A percentile compares a stretch with the other conserved stretches of the same genome.
Conservation (phyloP, 148 eudicot species). For the Amaranthus palmeri region DNA sequence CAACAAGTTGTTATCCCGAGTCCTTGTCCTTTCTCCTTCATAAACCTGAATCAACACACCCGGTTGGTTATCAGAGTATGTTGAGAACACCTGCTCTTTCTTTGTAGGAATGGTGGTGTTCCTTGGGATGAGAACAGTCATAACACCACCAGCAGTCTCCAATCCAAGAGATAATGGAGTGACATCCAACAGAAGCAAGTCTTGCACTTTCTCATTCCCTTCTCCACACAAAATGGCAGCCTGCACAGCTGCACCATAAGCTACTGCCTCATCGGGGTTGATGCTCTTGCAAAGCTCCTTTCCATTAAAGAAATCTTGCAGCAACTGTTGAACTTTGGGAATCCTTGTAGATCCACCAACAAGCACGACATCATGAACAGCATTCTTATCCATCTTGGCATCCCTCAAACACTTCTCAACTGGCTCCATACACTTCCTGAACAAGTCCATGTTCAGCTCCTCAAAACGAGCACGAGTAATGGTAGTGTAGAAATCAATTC, state of each 20-base stretch:
- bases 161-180: slow-evolving; percentile 47
- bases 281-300: slow-evolving; percentile 57
- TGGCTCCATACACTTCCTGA: slow-evolving; percentile 66
- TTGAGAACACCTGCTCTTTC: slow-evolving; percentile 54
- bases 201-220: slow-evolving; percentile 54
- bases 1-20: slow-evolving; percentile 43
- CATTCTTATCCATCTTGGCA: slow-evolving; percentile 47
- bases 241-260: slow-evolving; percentile 51
- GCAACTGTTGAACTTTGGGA: slow-evolving; percentile 46
- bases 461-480: slow-evolving; percentile 51
- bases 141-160: slow-evolving; percentile 56
- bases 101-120: slow-evolving; percentile 56
- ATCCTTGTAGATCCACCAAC: slow-evolving; percentile 57
- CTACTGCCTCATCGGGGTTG: slow-evolving; percentile 55
- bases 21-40: slow-evolving; percentile 50
- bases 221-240: slow-evolving; percentile 51
- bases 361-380: slow-evolving; percentile 49
- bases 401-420: slow-evolving; percentile 55
- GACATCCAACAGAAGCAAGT: slow-evolving; percentile 44
- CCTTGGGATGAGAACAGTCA: slow-evolving; percentile 49
- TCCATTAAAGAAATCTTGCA: slow-evolving; percentile 50
- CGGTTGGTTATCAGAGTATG: slow-evolving; percentile 52
- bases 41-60: slow-evolving; percentile 51
- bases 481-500: slow-evolving; percentile 51
- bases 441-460: slow-evolving; percentile 51